Conservation (phyloP, 1,139 yeast species). For the Scheffersomyces parashehatae region DNA sequence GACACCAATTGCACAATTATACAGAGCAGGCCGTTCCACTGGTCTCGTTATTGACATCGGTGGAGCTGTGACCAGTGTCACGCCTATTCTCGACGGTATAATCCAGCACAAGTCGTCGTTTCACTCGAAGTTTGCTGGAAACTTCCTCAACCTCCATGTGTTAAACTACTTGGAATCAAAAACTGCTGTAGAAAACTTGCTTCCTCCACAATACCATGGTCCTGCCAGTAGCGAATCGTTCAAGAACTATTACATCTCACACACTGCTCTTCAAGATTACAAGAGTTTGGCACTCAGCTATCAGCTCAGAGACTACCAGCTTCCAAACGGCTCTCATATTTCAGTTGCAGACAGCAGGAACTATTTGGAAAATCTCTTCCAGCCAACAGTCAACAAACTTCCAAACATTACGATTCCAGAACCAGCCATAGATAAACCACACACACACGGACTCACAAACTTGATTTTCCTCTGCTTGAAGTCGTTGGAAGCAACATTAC, state of each 20-base stretch:
- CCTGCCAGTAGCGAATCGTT: slow-evolving; percentile 41
- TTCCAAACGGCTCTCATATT: slow-evolving; percentile 45
- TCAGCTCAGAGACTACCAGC: slow-evolving; percentile 40
- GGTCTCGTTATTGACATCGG: slow-evolving; percentile 74
- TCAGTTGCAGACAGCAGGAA: slow-evolving; percentile 37
- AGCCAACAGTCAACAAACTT: slow-evolving; percentile 43
- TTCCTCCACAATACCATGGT: slow-evolving; percentile 25
- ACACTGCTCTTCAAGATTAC: slow-evolving; percentile 48
- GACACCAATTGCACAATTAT: slow-evolving; percentile 68
- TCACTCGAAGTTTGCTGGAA: slow-evolving; percentile 69
- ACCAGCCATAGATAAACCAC: slow-evolving; percentile 40
- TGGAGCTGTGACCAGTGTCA: slow-evolving; percentile 57
- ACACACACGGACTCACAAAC: slow-evolving; percentile 49
- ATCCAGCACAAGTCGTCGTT: slow-evolving; percentile 60
- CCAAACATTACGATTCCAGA: slow-evolving; percentile 31
- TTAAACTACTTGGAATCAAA: slow-evolving; percentile 38
- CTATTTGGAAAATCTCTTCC: slow-evolving; percentile 55
- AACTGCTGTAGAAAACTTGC: slow-evolving; percentile 26
- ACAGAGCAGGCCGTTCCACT: slow-evolving; percentile 66
- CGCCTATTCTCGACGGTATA: slow-evolving; percentile 73
- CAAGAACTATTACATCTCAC: slow-evolving; percentile 45
- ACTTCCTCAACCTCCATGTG: slow-evolving; percentile 60
- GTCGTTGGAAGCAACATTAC: slow-evolving; percentile 32
- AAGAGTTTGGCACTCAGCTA: slow-evolving; percentile 27
- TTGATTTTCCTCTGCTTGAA: slow-evolving; percentile 45